Percentiles rank a stretch among this genome's conserved stretches.
phyloP scores from a whole-genome alignment of 441 rosid species.

The Syzygium syzygioides region DNA sequence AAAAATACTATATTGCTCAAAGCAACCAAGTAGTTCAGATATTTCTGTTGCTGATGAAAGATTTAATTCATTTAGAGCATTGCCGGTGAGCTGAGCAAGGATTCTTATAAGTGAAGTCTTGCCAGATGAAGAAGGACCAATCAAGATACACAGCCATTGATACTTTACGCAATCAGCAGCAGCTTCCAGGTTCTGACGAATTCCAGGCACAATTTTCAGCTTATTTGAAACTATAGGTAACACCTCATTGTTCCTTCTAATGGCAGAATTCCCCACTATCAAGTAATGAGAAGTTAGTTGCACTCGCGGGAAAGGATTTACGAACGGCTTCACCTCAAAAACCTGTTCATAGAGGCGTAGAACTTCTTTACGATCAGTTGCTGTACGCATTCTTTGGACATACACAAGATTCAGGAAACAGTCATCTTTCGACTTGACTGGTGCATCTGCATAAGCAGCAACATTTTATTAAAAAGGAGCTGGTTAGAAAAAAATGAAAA shows the following conservation, averaged over 20 bases:
- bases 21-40: conserved; percentile 95
- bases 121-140: conserved; percentile 91
- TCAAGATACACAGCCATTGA: conserved; percentile 90
- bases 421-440: conserved; percentile 28
- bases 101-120: conserved; percentile 91
- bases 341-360: conserved; percentile 61
- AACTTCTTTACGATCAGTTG: conserved; percentile 80
- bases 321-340: conserved; percentile 57
- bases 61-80: conserved; percentile 67
- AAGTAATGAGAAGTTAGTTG: conserved; percentile 54
- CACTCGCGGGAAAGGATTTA: conserved; percentile 83
- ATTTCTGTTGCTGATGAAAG: conserved; percentile 96
- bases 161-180: conserved; percentile 70
- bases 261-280: conserved; percentile 61
- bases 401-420: conserved; percentile 77
- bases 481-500: not conserved
- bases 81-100: conserved; percentile 84
- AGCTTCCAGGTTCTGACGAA: conserved; percentile 88
- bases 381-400: conserved; percentile 95
- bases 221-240: conserved; percentile 33
- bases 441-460: conserved; percentile 25
- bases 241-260: conserved; percentile 48
- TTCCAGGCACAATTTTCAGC: conserved; percentile 67
- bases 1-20: conserved; percentile 89
- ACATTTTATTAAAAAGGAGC: not conserved